Conservation (phyloP, 2,329 filamentous ascomycete genomes). For the Tolypocladium guangdongense region DNA sequence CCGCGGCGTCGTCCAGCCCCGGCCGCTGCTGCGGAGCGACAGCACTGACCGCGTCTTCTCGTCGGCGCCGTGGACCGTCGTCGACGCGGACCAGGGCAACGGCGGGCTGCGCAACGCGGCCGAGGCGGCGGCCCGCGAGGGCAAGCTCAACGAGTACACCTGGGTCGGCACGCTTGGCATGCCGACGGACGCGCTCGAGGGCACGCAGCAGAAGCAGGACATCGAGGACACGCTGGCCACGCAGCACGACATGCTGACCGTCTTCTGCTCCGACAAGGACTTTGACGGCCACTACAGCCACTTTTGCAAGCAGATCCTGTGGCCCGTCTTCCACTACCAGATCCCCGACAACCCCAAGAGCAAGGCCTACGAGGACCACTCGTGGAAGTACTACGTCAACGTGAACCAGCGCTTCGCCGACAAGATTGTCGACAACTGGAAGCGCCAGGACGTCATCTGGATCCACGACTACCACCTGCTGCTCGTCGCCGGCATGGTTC, state of each 20-base stretch:
- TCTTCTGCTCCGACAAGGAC: conserved; percentile 82
- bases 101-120: conserved; percentile 85
- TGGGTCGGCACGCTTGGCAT: conserved; percentile 92
- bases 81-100: conserved; percentile 82
- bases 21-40: conserved; percentile 40
- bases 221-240: conserved; percentile 74
- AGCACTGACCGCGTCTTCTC: conserved; percentile 63
- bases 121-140: conserved; percentile 61
- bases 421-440: conserved; percentile 83
- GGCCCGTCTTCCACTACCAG: conserved; percentile 97
- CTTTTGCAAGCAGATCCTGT: conserved; percentile 95
- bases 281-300: conserved; percentile 91
- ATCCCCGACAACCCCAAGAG: conserved; percentile 97
- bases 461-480: conserved; percentile 92
- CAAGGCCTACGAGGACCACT: conserved; percentile 96
- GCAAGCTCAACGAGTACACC: conserved; percentile 61
- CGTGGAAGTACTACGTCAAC: conserved; percentile 88
- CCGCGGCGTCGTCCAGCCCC: conserved; percentile 47
- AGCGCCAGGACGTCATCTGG: conserved; percentile 87
- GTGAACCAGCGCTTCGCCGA: conserved; percentile 91
- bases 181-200: conserved; percentile 76
- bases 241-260: conserved; percentile 72
- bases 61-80: conserved; percentile 71
- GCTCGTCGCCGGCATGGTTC: conserved; percentile 79
- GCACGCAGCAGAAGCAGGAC: conserved; percentile 63